Percentiles rank a stretch among this genome's conserved stretches.
Evolutionary conservation across 345 rosid genomes (phyloP).

Genomic region (Reutealis trisperma): DNA sequence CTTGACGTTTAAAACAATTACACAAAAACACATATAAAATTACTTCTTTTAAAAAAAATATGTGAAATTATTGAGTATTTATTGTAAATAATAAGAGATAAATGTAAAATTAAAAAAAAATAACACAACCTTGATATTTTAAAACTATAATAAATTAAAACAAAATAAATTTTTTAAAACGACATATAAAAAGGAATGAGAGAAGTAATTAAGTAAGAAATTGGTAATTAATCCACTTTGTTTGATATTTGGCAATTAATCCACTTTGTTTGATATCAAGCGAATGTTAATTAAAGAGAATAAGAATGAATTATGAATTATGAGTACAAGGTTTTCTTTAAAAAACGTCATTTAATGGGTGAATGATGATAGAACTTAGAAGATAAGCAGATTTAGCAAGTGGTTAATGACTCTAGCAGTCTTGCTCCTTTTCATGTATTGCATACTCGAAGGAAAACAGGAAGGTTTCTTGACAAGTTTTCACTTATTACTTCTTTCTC

Average conservation of each 20-base stretch:
- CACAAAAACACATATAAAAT: too few relatives aligned
- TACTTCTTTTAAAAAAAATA: too few relatives aligned
- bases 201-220: too few relatives aligned
- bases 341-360: conserved; percentile 7
- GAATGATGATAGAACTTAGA: conserved; percentile 23
- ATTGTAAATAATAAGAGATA: too few relatives aligned
- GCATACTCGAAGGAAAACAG: background rate
- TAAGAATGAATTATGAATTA: background rate
- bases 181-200: too few relatives aligned
- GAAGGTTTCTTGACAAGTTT: conserved; percentile 3
- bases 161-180: too few relatives aligned
- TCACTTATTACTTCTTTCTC: background rate
- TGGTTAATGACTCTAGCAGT: conserved; percentile 16
- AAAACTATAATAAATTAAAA: too few relatives aligned
- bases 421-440: background rate
- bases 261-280: background rate
- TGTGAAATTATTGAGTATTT: too few relatives aligned
- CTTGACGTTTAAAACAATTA: too few relatives aligned
- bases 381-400: conserved; percentile 37
- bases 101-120: too few relatives aligned
- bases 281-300: background rate
- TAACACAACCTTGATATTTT: too few relatives aligned
- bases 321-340: background rate
- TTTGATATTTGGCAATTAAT: background rate
- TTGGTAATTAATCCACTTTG: too few relatives aligned